Evolutionary conservation across 495 filamentous ascomycete species (phyloP).

Genomic region (Aspergillus conjunctus): DNA sequence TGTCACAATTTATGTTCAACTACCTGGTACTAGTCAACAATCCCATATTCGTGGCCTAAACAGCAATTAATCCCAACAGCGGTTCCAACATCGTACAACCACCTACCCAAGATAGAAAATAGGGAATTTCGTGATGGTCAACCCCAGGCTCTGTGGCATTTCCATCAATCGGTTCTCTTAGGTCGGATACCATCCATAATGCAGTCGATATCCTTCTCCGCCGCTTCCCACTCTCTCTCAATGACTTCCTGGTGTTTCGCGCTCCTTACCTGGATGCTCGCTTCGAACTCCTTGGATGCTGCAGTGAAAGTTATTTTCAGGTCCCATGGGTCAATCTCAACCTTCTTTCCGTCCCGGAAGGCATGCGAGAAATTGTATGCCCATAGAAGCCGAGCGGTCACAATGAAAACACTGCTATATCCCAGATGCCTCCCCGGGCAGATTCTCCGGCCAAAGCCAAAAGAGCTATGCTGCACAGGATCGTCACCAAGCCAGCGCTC

Average conservation of each 20-base stretch:
- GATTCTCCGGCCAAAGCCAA: slow-evolving; percentile 62
- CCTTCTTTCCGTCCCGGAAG: not conserved
- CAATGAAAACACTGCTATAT: not conserved
- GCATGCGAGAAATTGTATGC: slow-evolving; percentile 3
- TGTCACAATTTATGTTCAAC: no score
- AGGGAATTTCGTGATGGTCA: no score
- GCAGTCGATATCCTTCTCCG: not conserved
- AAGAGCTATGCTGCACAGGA: slow-evolving; percentile 53
- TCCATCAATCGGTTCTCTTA: not conserved
- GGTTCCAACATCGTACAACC: no score
- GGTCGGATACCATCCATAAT: slow-evolving; percentile 1
- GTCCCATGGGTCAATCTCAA: slow-evolving; percentile 1
- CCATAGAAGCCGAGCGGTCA: not conserved
- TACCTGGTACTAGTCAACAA: no score
- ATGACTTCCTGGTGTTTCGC: not conserved
- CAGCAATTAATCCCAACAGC: no score
- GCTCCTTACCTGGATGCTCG: not conserved
- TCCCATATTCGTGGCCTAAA: no score
- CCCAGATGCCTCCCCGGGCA: slow-evolving; percentile 61
- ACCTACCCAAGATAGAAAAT: no score
- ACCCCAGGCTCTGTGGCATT: not conserved
- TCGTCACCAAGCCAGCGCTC: slow-evolving; percentile 45
- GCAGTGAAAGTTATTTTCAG: slow-evolving; percentile 1
- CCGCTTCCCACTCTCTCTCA: not conserved
- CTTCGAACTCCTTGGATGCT: not conserved